A percentile compares a stretch with the other conserved stretches of the same genome.
Evolutionary conservation across 2,329 filamentous ascomycete genomes (phyloP).

Genomic region (Fusarium buharicum): DNA sequence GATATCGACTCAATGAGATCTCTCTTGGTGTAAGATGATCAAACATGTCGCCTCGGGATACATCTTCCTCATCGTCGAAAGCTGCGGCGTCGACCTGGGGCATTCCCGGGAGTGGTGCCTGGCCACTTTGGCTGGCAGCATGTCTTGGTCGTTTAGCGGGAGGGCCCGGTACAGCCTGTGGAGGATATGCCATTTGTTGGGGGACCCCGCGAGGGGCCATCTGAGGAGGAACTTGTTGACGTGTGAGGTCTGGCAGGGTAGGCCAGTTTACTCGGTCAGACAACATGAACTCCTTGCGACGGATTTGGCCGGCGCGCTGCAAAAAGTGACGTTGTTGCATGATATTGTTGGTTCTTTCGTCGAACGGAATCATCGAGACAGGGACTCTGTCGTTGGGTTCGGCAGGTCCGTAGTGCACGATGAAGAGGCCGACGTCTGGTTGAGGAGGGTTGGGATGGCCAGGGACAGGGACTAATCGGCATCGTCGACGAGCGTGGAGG

Average conservation of each 20-base stretch:
- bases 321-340: constrained; percentile 72
- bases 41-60: constrained; percentile 85
- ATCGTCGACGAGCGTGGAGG: constrained; percentile 83
- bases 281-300: constrained; percentile 94
- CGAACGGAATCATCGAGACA: constrained; percentile 71
- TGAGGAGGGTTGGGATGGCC: constrained; percentile 75
- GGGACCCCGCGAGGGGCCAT: constrained; percentile 61
- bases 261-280: constrained; percentile 92
- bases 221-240: constrained; percentile 62
- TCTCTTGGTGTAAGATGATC: constrained; percentile 91
- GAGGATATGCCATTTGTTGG: constrained; percentile 71
- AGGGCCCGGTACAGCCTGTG: constrained; percentile 61
- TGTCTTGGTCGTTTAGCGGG: constrained; percentile 66
- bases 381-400: constrained; percentile 80
- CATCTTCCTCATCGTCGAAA: constrained; percentile 91
- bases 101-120: constrained; percentile 53
- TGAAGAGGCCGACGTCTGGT: constrained; percentile 85
- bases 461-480: constrained; percentile 81
- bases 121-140: constrained; percentile 54
- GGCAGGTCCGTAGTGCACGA: constrained; percentile 87
- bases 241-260: constrained; percentile 70
- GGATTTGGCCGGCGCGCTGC: constrained; percentile 81
- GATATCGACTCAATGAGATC: constrained; percentile 86
- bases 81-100: constrained; percentile 54
- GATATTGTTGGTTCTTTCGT: constrained; percentile 68